Evolutionary conservation across 345 rosid species (phyloP).

Genomic region (Rhizophora mangle): DNA sequence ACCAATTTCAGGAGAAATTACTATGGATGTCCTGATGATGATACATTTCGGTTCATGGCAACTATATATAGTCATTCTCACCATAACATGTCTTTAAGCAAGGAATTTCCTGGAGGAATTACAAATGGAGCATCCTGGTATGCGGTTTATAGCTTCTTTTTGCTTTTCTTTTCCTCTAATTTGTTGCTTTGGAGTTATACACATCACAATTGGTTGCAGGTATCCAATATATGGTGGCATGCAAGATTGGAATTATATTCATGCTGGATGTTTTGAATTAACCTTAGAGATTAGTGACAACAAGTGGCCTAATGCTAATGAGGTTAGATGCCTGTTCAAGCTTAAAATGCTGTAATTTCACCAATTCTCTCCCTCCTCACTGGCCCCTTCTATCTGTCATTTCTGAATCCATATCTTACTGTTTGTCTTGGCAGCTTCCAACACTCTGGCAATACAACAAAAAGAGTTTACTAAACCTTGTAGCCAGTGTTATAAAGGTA

Average conservation of each 20-base stretch:
- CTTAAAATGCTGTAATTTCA: not conserved
- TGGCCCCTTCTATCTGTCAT: constrained; percentile 8
- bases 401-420: constrained; percentile 17
- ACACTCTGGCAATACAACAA: constrained; percentile 83
- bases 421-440: constrained; percentile 55
- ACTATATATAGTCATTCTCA: constrained; percentile 74
- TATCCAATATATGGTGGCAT: constrained; percentile 97
- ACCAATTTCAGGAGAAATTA: constrained; percentile 65
- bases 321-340: constrained; percentile 46
- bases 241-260: constrained; percentile 99
- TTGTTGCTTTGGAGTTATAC: constrained; percentile 6
- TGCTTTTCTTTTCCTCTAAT: not conserved
- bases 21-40: constrained; percentile 87
- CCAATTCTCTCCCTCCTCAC: not conserved
- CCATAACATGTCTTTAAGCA: constrained; percentile 87
- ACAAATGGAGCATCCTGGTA: constrained; percentile 97
- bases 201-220: constrained; percentile 46
- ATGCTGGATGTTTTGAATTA: constrained; percentile 92
- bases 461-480: constrained; percentile 90
- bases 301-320: constrained; percentile 86
- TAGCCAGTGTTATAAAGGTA: constrained; percentile 80
- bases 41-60: constrained; percentile 76
- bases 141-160: constrained; percentile 7
- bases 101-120: constrained; percentile 84
- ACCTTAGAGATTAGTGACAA: constrained; percentile 92